A percentile compares a stretch with the other conserved stretches of the same genome.
Conservation (phyloP, 768 basidiomycete species). For the Russula abietina region DNA sequence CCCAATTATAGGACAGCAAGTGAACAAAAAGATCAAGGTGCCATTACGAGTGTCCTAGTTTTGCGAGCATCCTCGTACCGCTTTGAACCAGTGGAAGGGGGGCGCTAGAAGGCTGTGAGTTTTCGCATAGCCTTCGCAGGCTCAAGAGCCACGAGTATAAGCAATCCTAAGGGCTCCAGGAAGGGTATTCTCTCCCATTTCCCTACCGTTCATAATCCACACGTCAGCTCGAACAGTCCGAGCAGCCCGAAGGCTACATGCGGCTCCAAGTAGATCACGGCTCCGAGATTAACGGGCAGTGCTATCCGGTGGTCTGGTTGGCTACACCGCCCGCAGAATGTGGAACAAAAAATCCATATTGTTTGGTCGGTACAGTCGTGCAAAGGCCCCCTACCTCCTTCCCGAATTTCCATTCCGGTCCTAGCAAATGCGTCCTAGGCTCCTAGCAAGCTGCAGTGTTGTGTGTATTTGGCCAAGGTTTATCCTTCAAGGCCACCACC, state of each 20-base stretch:
- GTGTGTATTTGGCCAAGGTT: not conserved
- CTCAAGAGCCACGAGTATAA: not conserved
- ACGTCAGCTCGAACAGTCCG: not conserved
- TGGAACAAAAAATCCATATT: not conserved
- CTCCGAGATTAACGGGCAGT: not conserved
- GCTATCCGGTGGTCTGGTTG: not conserved
- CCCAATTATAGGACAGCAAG: not conserved
- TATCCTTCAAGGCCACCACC: not conserved
- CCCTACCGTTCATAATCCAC: not conserved
- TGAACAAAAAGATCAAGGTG: not conserved
- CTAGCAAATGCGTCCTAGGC: not conserved
- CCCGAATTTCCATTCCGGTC: not conserved
- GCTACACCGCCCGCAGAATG: not conserved
- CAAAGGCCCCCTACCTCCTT: not conserved
- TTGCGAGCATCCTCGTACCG: not conserved
- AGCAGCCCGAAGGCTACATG: not conserved
- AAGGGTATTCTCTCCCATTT: not conserved
- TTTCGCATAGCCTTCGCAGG: not conserved
- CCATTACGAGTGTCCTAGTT: not conserved
- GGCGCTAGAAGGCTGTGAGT: not conserved
- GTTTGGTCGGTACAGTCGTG: not conserved
- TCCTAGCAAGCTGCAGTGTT: too few species aligned
- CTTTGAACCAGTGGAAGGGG: not conserved
- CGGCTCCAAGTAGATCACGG: not conserved
- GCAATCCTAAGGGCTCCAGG: not conserved